A percentile compares a stretch with the other conserved stretches of the same genome.
phyloP scores from a whole-genome alignment of 768 basidiomycete genomes.

The Tricholomella constricta region DNA sequence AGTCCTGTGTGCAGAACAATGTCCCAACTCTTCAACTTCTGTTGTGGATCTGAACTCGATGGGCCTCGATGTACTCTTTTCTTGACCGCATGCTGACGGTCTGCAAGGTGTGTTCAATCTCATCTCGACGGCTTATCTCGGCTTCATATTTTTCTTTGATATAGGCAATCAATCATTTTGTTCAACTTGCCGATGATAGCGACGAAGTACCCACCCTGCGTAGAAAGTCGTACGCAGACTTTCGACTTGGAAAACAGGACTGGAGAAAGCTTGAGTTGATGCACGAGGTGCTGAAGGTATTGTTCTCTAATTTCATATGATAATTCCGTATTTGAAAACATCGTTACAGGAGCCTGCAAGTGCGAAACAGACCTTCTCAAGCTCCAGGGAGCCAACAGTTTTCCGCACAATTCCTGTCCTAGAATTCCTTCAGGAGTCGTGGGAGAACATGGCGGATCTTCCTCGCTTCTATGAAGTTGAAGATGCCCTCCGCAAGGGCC shows the following conservation, averaged over 20 bases:
- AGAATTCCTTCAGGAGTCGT: neutral
- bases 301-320: neutral
- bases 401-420: neutral
- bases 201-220: conserved; percentile 15
- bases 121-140: neutral
- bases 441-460: neutral
- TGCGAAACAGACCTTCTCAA: neutral
- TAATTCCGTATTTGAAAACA: no score
- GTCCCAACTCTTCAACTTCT: conserved; percentile 2
- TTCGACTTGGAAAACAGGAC: neutral
- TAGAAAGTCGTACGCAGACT: conserved; percentile 17
- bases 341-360: neutral
- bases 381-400: neutral
- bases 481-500: conserved; percentile 8
- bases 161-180: conserved; percentile 13
- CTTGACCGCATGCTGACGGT: neutral
- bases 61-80: neutral
- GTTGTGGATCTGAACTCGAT: neutral
- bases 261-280: neutral
- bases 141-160: neutral
- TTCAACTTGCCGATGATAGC: conserved; percentile 18
- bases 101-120: neutral
- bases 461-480: neutral
- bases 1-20: neutral
- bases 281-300: neutral